These are phyloP conservation scores for Teratosphaeria destructans DNA, from an alignment of 2,329 filamentous ascomycete genomes.

Conservation along the genomic window DNA sequence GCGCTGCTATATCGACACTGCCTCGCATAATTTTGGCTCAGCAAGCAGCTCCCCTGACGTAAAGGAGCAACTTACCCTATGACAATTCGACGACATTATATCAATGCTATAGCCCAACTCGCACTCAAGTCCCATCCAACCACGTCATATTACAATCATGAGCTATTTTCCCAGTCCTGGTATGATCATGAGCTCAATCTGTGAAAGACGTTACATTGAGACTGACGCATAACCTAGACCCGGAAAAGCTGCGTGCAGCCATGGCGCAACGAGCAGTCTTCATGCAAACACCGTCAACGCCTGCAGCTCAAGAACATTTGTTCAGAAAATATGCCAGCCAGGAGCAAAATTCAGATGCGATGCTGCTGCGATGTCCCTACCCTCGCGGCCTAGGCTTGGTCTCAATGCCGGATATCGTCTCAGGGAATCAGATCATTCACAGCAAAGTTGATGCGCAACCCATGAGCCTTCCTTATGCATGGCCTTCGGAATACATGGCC, in stretches of 20 bases:
- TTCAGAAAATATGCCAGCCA: neutral
- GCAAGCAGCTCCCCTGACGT: neutral
- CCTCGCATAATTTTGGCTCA: neutral
- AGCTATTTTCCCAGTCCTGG: slow-evolving; percentile 1
- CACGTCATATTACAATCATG: neutral
- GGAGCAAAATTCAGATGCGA: neutral
- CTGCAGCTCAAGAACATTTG: neutral
- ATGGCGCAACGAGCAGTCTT: neutral
- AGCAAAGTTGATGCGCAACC: neutral
- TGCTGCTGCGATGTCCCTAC: neutral
- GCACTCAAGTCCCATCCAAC: neutral
- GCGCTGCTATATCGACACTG: neutral
- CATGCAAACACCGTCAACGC: neutral
- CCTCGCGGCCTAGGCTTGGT: neutral
- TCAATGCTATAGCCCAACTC: neutral
- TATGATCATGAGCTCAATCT: neutral
- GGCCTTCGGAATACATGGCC: slow-evolving; percentile 1
- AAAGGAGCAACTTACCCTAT: neutral
- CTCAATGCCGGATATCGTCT: neutral
- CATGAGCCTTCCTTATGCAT: neutral
- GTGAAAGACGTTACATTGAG: neutral
- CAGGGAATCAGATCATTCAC: neutral
- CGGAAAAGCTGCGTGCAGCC: neutral
- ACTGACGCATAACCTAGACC: neutral
- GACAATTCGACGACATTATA: neutral